Conservation (phyloP, 139 green algal species). For the Yamagishiella unicocca region DNA sequence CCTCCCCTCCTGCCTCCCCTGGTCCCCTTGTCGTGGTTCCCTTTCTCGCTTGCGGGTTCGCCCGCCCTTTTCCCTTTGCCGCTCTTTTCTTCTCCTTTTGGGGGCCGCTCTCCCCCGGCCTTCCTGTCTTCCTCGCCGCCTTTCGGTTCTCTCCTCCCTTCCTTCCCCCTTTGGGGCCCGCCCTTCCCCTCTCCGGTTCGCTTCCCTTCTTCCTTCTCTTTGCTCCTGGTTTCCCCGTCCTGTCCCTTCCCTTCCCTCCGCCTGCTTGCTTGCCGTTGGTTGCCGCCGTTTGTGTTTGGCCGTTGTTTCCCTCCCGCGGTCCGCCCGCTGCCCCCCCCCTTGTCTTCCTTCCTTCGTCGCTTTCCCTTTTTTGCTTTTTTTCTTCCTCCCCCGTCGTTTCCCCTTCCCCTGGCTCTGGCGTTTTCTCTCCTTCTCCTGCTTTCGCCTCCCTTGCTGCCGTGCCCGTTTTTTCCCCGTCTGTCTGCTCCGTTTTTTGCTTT, state of each 20-base stretch:
- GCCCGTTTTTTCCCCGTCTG: neutral
- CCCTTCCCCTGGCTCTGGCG: neutral
- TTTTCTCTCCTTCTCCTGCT: neutral
- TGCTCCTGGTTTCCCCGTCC: neutral
- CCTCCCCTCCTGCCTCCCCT: neutral
- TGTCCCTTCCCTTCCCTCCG: neutral
- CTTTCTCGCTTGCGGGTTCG: neutral
- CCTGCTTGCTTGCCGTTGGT: neutral
- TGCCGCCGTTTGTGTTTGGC: neutral
- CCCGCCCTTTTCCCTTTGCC: neutral
- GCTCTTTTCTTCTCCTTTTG: neutral
- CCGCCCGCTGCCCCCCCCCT: neutral
- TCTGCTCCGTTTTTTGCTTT: neutral
- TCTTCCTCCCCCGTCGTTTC: neutral
- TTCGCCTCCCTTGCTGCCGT: neutral
- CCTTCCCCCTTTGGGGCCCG: too few relatives aligned
- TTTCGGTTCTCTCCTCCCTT: neutral
- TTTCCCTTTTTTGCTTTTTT: neutral
- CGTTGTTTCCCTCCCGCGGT: neutral
- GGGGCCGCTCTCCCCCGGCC: neutral
- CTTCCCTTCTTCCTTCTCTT: neutral
- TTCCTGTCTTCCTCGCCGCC: neutral
- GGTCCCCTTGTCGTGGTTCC: neutral
- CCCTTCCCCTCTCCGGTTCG: neutral
- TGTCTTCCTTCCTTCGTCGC: neutral